Evolutionary conservation across 768 basidiomycete genomes (phyloP).

Genomic region (Russula olivacea): DNA sequence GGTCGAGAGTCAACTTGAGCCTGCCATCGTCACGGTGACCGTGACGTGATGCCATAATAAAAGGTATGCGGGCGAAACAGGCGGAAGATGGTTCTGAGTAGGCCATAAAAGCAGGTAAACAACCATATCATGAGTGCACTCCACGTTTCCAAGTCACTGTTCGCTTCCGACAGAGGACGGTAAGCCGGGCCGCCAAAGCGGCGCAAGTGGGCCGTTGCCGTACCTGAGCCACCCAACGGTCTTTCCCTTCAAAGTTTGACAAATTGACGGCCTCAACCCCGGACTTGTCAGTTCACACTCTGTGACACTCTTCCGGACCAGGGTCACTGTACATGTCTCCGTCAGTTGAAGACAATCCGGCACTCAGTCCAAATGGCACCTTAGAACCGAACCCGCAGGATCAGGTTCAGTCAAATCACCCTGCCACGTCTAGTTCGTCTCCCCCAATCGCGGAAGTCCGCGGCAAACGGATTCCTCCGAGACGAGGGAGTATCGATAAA

Average conservation of each 20-base stretch:
- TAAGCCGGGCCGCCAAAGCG: conserved; percentile 2
- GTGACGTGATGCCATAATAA: no score
- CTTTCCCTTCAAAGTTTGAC: not conserved
- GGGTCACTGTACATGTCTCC: conserved; percentile 19
- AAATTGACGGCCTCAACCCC: conserved; percentile 2
- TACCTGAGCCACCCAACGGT: not conserved
- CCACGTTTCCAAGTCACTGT: no score
- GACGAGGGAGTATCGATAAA: conserved; percentile 31
- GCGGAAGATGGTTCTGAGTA: no score
- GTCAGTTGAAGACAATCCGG: conserved; percentile 5
- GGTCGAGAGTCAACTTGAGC: not conserved
- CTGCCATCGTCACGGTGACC: no score
- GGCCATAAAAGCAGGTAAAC: no score
- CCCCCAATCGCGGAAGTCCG: conserved; percentile 6
- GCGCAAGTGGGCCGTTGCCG: not conserved
- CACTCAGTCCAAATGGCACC: not conserved
- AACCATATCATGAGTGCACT: no score
- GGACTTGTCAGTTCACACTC: not conserved
- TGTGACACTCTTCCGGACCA: not conserved
- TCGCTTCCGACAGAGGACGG: not conserved
- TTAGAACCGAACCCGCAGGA: conserved; percentile 1
- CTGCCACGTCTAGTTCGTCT: not conserved
- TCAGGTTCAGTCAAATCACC: conserved; percentile 8
- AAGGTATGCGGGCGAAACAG: no score
- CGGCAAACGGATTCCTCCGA: conserved; percentile 7